Conservation (phyloP, 345 rosid species). For the thale cress (Arabidopsis thaliana) region TAIR10.1 NC_003076.8:14284501-14285000, state of each 20-base stretch:
- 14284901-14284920: not conserved
- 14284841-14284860: not conserved
- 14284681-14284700: not conserved
- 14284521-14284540: slow-evolving; percentile 6
- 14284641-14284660: not conserved
- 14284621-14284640: not conserved
- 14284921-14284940: slow-evolving; percentile 18
- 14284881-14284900: too few species aligned
- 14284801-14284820: not conserved
- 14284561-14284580: slow-evolving; percentile 10
- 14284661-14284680: not conserved
- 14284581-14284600: not conserved
- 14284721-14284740: too few species aligned
- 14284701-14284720: not conserved
- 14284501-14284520: slow-evolving; percentile 18
- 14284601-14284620: not conserved
- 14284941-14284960: slow-evolving; percentile 24
- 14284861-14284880: too few species aligned
- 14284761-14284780: too few species aligned
- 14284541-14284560: slow-evolving; percentile 6
- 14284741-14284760: too few species aligned
- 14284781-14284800: too few species aligned
- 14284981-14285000: slow-evolving; percentile 35
- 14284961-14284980: slow-evolving; percentile 41
- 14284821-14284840: too few species aligned